Percentiles rank a stretch among this genome's conserved stretches.
Conservation (phyloP, 2,329 filamentous ascomycete genomes). For the Aureobasidium leucospermi region DNA sequence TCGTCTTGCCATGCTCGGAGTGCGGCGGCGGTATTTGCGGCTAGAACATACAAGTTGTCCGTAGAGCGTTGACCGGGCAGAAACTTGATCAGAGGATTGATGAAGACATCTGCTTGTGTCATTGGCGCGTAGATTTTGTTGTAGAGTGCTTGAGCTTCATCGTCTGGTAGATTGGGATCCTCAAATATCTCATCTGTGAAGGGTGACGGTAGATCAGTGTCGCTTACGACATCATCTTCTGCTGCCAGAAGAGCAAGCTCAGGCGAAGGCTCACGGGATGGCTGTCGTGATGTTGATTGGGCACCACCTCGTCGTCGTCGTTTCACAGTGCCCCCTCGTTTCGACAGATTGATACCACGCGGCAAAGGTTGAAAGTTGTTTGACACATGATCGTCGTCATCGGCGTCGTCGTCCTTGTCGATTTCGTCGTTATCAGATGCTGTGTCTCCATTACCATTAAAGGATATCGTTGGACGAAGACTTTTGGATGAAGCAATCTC, state of each 20-base stretch:
- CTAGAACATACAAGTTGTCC: constrained; percentile 49
- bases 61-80: constrained; percentile 37
- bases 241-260: constrained; percentile 24
- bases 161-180: constrained; percentile 21
- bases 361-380: background rate
- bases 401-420: constrained; percentile 5
- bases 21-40: constrained; percentile 46
- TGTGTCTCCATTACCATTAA: background rate
- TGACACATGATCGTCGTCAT: constrained; percentile 6
- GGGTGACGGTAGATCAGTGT: constrained; percentile 20
- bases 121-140: constrained; percentile 35
- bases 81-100: constrained; percentile 37
- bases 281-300: constrained; percentile 2
- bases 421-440: background rate
- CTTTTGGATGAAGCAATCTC: background rate
- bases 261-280: constrained; percentile 22
- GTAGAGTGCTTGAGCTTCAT: constrained; percentile 35
- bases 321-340: background rate
- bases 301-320: constrained; percentile 12
- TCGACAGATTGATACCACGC: constrained; percentile 3
- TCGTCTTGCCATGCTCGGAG: constrained; percentile 53
- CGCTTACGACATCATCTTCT: constrained; percentile 26
- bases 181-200: constrained; percentile 17
- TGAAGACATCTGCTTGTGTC: constrained; percentile 35
- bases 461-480: background rate